phyloP scores from a whole-genome alignment of 768 basidiomycete species.

The Phlegmacium glaucopus region DNA sequence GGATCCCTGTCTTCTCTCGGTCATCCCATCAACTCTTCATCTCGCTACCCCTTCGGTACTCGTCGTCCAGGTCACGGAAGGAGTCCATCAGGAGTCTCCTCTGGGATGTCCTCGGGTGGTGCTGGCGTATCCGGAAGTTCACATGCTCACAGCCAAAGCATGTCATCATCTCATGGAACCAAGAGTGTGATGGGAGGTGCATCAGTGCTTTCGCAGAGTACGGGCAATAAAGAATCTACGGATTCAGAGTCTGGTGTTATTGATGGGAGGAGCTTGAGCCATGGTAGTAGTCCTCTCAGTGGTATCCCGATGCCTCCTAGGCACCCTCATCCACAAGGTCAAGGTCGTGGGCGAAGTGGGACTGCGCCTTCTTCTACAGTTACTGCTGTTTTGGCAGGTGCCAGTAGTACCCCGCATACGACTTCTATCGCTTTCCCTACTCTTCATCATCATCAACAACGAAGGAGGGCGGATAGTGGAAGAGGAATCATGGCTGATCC shows the following conservation, averaged over 20 bases:
- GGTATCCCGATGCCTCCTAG: conserved; percentile 22
- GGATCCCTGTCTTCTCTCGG: conserved; percentile 86
- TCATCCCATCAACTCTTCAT: conserved; percentile 57
- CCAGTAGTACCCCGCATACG: conserved; percentile 9
- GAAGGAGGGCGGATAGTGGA: conserved; percentile 24
- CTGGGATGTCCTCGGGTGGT: conserved; percentile 14
- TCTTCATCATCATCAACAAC: conserved; percentile 14
- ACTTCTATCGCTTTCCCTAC: conserved; percentile 30
- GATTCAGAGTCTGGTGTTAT: conserved; percentile 35
- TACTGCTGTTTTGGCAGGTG: conserved; percentile 17
- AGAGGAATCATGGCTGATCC: conserved; percentile 17
- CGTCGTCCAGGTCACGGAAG: conserved; percentile 41
- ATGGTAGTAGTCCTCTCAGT: conserved; percentile 21
- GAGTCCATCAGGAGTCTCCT: conserved; percentile 23
- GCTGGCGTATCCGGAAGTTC: conserved; percentile 13
- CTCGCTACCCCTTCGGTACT: conserved; percentile 66
- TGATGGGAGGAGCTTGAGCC: conserved; percentile 33
- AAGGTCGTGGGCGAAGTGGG: conserved; percentile 23
- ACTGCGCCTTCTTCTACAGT: conserved; percentile 25
- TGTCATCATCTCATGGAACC: conserved; percentile 38
- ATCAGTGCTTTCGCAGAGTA: conserved; percentile 52
- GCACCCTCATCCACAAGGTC: conserved; percentile 22
- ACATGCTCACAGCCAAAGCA: conserved; percentile 29
- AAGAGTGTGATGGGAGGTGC: conserved; percentile 17
- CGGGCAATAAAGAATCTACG: conserved; percentile 58